Conservation (phyloP, 129 eudicot genomes). For the Flaveria brownii region DNA sequence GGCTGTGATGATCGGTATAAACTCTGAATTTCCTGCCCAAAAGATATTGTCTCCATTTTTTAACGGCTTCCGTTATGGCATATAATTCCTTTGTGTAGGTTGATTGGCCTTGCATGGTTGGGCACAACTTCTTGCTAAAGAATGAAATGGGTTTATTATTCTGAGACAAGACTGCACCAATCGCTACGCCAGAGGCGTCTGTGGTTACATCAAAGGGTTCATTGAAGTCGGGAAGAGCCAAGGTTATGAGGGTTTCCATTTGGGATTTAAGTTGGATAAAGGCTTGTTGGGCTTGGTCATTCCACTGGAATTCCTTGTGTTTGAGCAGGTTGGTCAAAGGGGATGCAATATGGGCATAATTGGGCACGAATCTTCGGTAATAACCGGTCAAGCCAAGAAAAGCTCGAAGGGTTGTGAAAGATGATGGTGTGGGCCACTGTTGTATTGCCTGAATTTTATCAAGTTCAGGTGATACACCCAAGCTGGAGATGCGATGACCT, state of each 20-base stretch:
- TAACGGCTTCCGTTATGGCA: too few relatives aligned
- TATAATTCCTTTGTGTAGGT: too few relatives aligned
- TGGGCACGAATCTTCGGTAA: too few relatives aligned
- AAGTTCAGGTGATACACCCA: not conserved
- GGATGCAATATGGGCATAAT: too few relatives aligned
- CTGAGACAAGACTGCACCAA: not conserved
- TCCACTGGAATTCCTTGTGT: too few relatives aligned
- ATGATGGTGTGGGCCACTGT: not conserved
- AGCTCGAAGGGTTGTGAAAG: not conserved
- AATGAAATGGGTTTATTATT: too few relatives aligned
- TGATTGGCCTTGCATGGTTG: too few relatives aligned
- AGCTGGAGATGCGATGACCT: not conserved
- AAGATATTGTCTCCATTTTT: too few relatives aligned
- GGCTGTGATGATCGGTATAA: too few relatives aligned
- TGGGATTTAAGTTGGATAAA: not conserved
- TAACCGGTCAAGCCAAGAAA: not conserved
- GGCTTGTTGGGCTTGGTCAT: not conserved
- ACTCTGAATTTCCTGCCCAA: too few relatives aligned
- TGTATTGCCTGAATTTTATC: not conserved
- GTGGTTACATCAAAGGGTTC: not conserved
- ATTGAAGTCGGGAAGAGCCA: not conserved
- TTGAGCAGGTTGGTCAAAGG: too few relatives aligned
- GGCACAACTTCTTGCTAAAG: too few relatives aligned
- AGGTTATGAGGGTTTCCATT: not conserved
- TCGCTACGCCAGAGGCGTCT: not conserved